A percentile compares a stretch with the other conserved stretches of the same genome.
Conservation (phyloP, 2,329 filamentous ascomycete species). For the Fusarium drepaniforme region DNA sequence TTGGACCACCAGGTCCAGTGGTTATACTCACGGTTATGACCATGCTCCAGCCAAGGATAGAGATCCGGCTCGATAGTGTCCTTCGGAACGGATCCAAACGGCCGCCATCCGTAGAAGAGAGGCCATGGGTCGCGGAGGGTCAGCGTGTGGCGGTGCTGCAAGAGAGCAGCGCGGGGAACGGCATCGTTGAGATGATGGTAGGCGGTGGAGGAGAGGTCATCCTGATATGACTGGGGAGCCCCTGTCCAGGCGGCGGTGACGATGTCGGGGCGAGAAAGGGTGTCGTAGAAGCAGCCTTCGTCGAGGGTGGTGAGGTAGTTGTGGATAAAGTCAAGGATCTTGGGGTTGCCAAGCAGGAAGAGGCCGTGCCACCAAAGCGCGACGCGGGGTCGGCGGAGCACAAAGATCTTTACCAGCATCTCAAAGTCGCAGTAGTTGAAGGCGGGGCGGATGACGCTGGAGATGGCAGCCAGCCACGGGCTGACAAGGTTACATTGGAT, state of each 20-base stretch:
- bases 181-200: conserved; percentile 29
- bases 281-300: conserved; percentile 43
- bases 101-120: conserved; percentile 44
- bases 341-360: conserved; percentile 40
- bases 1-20: conserved; percentile 45
- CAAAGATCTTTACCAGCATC: conserved; percentile 40
- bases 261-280: conserved; percentile 43
- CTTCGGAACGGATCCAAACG: conserved; percentile 39
- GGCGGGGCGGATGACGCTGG: conserved; percentile 36
- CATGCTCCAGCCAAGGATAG: conserved; percentile 44
- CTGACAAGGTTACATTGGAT: conserved; percentile 47
- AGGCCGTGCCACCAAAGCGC: conserved; percentile 47
- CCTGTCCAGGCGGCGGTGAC: conserved; percentile 43
- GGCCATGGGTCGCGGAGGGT: conserved; percentile 45
- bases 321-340: conserved; percentile 37
- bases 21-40: conserved; percentile 40
- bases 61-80: conserved; percentile 40
- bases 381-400: conserved; percentile 43
- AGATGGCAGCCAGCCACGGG: conserved; percentile 44
- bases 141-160: conserved; percentile 43
- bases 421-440: conserved; percentile 38
- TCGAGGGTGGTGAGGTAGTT: conserved; percentile 43
- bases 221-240: conserved; percentile 42
- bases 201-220: conserved; percentile 14
- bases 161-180: conserved; percentile 37